phyloP scores from a whole-genome alignment of 345 rosid genomes.

The Ricinus communis region DNA sequence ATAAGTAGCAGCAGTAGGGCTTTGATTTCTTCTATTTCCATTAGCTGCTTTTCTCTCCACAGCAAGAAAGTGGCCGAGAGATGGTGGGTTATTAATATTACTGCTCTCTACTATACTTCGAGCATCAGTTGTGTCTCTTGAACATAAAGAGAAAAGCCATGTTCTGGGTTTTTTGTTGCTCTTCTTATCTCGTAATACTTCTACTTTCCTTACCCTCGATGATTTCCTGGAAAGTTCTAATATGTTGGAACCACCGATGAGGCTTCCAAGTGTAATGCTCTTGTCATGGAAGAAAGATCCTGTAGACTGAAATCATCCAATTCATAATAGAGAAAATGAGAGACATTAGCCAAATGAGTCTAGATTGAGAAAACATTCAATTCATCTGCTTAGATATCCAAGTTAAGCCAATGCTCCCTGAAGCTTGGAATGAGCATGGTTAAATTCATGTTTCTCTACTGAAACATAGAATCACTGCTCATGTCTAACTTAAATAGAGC shows the following conservation, averaged over 20 bases:
- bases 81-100: conserved; percentile 27
- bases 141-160: conserved; percentile 56
- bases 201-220: conserved; percentile 36
- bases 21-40: conserved; percentile 29
- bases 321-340: not conserved
- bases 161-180: conserved; percentile 25
- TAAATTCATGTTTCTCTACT: too few species aligned
- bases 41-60: conserved; percentile 49
- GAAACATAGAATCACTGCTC: too few species aligned
- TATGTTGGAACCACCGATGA: conserved; percentile 55
- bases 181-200: conserved; percentile 26
- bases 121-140: conserved; percentile 42
- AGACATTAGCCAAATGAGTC: not conserved
- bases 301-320: conserved; percentile 45
- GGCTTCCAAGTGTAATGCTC: conserved; percentile 64
- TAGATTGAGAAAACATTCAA: not conserved
- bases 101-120: not conserved
- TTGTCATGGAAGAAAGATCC: conserved; percentile 72
- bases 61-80: conserved; percentile 51
- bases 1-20: conserved; percentile 14
- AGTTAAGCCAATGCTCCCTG: too few species aligned
- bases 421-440: too few species aligned
- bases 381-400: not conserved
- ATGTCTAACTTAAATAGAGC: too few species aligned
- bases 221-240: conserved; percentile 56